Evolutionary conservation across 2,329 filamentous ascomycete species (phyloP), one percentile per base, ranked within the genome.

Genomic region (Aspergillus pseudotamarii): DNA sequence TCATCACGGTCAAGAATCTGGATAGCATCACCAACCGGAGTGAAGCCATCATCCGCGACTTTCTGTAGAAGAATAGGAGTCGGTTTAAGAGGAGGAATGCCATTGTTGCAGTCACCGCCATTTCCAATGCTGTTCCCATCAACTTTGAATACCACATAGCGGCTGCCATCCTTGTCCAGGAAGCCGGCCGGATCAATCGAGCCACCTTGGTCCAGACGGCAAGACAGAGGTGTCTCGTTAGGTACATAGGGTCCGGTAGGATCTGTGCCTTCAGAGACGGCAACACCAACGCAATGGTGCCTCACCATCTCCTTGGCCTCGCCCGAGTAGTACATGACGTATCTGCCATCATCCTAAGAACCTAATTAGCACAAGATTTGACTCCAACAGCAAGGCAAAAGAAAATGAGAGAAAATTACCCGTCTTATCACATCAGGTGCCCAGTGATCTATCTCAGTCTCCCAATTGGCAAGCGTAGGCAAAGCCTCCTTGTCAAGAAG

Each of bases 101-200:
- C 84, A 64, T 82, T 80, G 58, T 76, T 77, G 70, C 83, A 84
- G 61, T 77, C 73, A 1, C 83, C 83, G 43, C 81, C 81, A 63
- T 80, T 70, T 21, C 81, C 80, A 41, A 84, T 74, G 62, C 79
- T 80, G 75, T 90, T 90, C 43, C 88, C 88, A 73, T 91, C 88
- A 30, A 90, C 79, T 74, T 91, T 91, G 79, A 88, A 91, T 11
- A 85, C 76, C 6, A 91, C 80, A 71, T 89, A 91, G 6, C 83
- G 81, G 36, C 74, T 81, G 34, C 84, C 85, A 50, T 83, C 81
- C 12, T 73, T 72, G 69, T 91, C 88, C 12, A 76, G 69, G 74
- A 89, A 90, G 4, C 85, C 86, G 0, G 85, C 79, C 0, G 88
- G 79, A 69, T 91, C 89, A 68, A 91, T 90, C 21, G 87, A 84